Base-by-base conservation (phyloP, 345 rosid genomes). In the Ceriops decandra region DNA sequence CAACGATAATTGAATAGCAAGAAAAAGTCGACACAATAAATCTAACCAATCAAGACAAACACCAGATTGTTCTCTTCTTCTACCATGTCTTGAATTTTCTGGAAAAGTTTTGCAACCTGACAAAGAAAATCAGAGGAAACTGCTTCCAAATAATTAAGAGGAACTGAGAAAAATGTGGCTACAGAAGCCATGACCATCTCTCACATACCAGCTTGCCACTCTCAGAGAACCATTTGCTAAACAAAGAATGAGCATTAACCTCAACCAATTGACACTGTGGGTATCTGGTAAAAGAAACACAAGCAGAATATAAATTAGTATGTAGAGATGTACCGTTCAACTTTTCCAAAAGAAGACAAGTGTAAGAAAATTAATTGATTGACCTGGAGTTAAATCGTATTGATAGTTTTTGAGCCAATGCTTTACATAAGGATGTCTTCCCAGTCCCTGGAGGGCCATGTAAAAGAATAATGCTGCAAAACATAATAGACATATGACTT, bases 401-500 rank as follows among this genome's bases (percentile, higher is more conserved):
- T 42, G 98, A 87, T 60, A 95, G 84, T 75, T 95, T 95, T 76
- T 91, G 99, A 71, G 99, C 99, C 82, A 95, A 82, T 21, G 99
- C 99, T 80, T 91, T 91, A 75, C 98, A 95, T 69, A 95, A 79
- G 26, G 98, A 95, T 67, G 99, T 95, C 80, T 91, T 95, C 59
- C 99, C 99, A 49, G 99, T 95, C 65, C 98, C 99, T 66, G 99
- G 98, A 79, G 99, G 98, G 63, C 99, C 99, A 73, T 90, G 99
- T 77, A 93, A 82, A 72, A 93, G 97, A 80, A 93, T 77, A 77
- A 93, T 91, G 78, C 99, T 93, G 86, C 71, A 80, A 71, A 35
- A 70, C 53, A 66, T 42, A 21, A 46, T 46, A 21, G 52, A 61
- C 5, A 19, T 4, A 30, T n/a, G 13, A 58, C 21, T 35, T 35